Evolutionary conservation across 2,329 filamentous ascomycete genomes (phyloP).

Genomic region (Claviceps maximensis): DNA sequence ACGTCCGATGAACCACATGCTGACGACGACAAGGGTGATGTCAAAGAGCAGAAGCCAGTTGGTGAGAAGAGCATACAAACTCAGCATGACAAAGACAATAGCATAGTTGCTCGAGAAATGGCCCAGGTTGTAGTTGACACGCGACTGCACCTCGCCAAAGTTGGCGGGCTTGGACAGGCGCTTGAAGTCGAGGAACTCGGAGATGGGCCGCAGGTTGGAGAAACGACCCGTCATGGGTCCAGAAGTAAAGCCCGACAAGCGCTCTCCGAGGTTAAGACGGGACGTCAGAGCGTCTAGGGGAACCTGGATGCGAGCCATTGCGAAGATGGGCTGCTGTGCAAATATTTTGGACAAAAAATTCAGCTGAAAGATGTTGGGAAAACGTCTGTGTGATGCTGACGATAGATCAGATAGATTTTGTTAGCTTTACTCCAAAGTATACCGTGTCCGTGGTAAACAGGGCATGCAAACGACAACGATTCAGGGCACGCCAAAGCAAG

Average conservation of each 20-base stretch:
- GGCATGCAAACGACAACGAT: not conserved
- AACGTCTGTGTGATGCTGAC: not conserved
- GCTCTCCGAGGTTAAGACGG: conserved; percentile 71
- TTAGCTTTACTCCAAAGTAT: not conserved
- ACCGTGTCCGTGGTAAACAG: not conserved
- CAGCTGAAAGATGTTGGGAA: not conserved
- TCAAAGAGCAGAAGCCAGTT: conserved; percentile 82
- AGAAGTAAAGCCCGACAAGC: conserved; percentile 70
- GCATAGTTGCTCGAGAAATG: conserved; percentile 99
- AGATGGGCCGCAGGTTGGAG: conserved; percentile 78
- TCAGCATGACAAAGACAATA: conserved; percentile 84
- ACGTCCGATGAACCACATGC: conserved; percentile 85
- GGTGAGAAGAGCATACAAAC: conserved; percentile 86
- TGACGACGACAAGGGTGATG: conserved; percentile 73
- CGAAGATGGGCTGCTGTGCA: conserved; percentile 3
- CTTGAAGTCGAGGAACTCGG: conserved; percentile 94
- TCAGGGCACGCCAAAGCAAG: not conserved
- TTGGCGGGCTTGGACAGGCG: conserved; percentile 87
- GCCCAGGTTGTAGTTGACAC: conserved; percentile 92
- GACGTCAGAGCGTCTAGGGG: conserved; percentile 86
- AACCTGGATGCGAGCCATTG: conserved; percentile 82
- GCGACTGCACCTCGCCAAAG: conserved; percentile 78
- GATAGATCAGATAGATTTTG: not conserved
- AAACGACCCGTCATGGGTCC: conserved; percentile 73
- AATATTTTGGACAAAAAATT: not conserved